Evolutionary conservation across 441 rosid species (phyloP), one percentile per base, ranked within the genome.

Genomic region (Macaranga tanarius): DNA sequence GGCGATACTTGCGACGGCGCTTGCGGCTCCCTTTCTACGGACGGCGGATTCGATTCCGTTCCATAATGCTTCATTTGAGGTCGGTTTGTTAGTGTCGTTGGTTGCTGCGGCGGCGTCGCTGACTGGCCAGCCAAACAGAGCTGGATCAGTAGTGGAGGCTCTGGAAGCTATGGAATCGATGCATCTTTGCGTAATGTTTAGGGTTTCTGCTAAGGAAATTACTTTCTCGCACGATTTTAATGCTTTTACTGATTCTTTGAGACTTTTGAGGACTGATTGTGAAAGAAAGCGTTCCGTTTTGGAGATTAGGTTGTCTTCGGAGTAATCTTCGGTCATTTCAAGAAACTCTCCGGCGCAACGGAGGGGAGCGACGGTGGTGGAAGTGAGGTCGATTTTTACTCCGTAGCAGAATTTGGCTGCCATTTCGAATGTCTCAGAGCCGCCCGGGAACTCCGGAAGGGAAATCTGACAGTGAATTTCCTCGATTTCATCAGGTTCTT

Each of bases 391-490:
- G 23, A 93, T 86, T 75, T 91, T 95, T 74, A 95, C 93, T 25
- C 97, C 95, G 22, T 95, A 95, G 81, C 99, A 95, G 84, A 93
- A 95, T 84, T 91, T 93, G 62, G 95, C 95, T n/a, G 91, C 86
- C 73, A 90, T 89, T 79, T 95, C 98, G 79, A 95, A 95, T 20
- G 93, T 89, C 70, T 92, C 91, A 69, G 92, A 86, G 34, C 97
- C 93, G 4, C 98, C 97, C n/a, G 99, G 96, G 73, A 95, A 79
- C 38, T 85, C 88, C 23, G 90, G 82, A 34, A 90, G 86, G 28
- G 81, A 69, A 69, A 91, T 86, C 70, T 81, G 67, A 28, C 90
- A 89, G 60, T 89, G 88, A 57, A 86, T 84, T 80, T 92, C 96
- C 62, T 85, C 89, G 15, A 75, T 77, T 61, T 72, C 84, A 50